Conservation (phyloP, 768 basidiomycete species). For the Goffeauzyma gilvescens region DNA sequence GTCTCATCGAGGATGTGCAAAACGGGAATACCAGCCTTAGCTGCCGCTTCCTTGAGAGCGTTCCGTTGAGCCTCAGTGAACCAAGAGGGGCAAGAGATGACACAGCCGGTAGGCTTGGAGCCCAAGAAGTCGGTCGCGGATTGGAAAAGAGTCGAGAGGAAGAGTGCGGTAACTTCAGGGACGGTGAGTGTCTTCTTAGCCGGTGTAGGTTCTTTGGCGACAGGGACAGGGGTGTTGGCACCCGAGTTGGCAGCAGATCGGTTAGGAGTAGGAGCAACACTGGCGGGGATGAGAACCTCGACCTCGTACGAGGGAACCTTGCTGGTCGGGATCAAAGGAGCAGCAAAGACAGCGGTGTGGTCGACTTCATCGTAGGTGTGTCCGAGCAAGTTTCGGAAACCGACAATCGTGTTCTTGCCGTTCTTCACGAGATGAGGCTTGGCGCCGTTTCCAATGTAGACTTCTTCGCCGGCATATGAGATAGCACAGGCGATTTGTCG, state of each 20-base stretch:
- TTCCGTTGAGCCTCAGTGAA: slow-evolving; percentile 51
- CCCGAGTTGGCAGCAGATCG: slow-evolving; percentile 26
- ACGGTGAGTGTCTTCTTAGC: slow-evolving; percentile 51
- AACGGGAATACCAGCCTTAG: slow-evolving; percentile 62
- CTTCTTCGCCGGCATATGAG: slow-evolving; percentile 76
- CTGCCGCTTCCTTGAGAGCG: slow-evolving; percentile 55
- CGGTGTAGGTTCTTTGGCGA: slow-evolving; percentile 40
- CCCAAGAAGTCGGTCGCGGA: slow-evolving; percentile 86
- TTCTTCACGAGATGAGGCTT: slow-evolving; percentile 91
- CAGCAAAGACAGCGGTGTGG: slow-evolving; percentile 35
- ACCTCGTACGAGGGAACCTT: slow-evolving; percentile 63
- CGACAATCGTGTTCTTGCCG: slow-evolving; percentile 77
- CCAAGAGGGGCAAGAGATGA: slow-evolving; percentile 60
- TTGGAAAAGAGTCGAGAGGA: slow-evolving; percentile 61
- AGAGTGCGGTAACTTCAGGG: slow-evolving; percentile 64
- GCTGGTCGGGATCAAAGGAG: slow-evolving; percentile 46
- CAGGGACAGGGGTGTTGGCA: slow-evolving; percentile 35
- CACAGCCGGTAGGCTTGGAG: slow-evolving; percentile 50
- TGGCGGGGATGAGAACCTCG: slow-evolving; percentile 46
- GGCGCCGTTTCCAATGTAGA: slow-evolving; percentile 88
- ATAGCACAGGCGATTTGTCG: slow-evolving; percentile 91
- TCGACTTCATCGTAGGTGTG: slow-evolving; percentile 46
- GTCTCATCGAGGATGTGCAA: slow-evolving; percentile 75
- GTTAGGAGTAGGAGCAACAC: slow-evolving; percentile 32
- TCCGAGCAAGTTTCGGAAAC: slow-evolving; percentile 80